A percentile compares a stretch with the other conserved stretches of the same genome.
Evolutionary conservation across 352 stramenopile genomes (phyloP).

Genomic region (Pythium grandisporangium): DNA sequence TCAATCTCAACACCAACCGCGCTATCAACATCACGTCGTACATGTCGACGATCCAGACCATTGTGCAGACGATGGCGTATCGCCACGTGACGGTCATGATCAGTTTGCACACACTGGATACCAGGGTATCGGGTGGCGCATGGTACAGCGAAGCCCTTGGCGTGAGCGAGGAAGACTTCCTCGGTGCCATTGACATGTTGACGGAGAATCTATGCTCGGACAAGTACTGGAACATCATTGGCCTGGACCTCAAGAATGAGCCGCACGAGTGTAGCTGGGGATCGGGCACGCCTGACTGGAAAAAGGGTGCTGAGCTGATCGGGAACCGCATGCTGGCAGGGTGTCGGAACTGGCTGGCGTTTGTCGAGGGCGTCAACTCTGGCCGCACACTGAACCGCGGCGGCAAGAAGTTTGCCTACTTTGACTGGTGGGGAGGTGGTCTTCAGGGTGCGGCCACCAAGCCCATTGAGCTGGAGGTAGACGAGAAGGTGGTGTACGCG

Average conservation of each 20-base stretch:
- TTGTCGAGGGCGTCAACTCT: slow-evolving; percentile 54
- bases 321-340: slow-evolving; percentile 54
- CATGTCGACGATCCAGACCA: slow-evolving; percentile 46
- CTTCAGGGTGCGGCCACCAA: slow-evolving; percentile 27
- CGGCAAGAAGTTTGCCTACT: slow-evolving; percentile 28
- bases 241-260: slow-evolving; percentile 70
- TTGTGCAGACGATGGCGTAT: slow-evolving; percentile 49
- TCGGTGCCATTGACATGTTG: slow-evolving; percentile 37
- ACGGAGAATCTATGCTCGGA: slow-evolving; percentile 41
- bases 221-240: slow-evolving; percentile 64
- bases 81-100: slow-evolving; percentile 59
- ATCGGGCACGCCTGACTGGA: slow-evolving; percentile 24
- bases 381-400: slow-evolving; percentile 32
- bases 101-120: slow-evolving; percentile 51
- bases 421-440: slow-evolving; percentile 63
- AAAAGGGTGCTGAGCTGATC: slow-evolving; percentile 45
- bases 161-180: slow-evolving; percentile 45
- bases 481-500: slow-evolving; percentile 62
- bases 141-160: slow-evolving; percentile 46
- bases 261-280: slow-evolving; percentile 51
- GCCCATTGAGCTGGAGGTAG: slow-evolving; percentile 26
- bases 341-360: slow-evolving; percentile 54
- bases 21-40: slow-evolving; percentile 58
- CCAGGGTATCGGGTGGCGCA: slow-evolving; percentile 29
- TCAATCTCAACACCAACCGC: slow-evolving; percentile 64